A percentile compares a stretch with the other conserved stretches of the same genome.
These are phyloP conservation scores for Nothophaeocryptopus gaeumannii DNA, from an alignment of 2,329 filamentous ascomycete genomes.

Conservation along the genomic window DNA sequence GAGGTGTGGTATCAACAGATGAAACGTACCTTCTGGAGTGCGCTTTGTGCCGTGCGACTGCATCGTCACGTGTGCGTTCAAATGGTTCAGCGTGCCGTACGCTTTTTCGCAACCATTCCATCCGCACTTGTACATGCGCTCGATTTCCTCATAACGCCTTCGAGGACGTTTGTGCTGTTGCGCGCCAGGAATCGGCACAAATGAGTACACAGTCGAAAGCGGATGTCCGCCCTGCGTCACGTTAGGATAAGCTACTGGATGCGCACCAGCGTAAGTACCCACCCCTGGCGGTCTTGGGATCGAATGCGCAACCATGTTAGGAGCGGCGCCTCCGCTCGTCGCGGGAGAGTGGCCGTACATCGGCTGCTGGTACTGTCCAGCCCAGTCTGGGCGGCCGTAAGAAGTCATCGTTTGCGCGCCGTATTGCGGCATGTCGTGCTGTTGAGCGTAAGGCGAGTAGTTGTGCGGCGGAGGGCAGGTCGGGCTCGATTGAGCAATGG, in stretches of 20 bases:
- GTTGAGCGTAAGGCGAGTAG: constrained; percentile 83
- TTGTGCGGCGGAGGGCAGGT: constrained; percentile 77
- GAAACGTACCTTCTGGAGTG: constrained; percentile 84
- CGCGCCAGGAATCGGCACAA: constrained; percentile 93
- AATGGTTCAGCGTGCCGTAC: constrained; percentile 92
- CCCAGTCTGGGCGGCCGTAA: constrained; percentile 72
- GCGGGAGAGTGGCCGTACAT: constrained; percentile 53
- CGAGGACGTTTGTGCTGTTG: constrained; percentile 96
- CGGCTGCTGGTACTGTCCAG: constrained; percentile 54
- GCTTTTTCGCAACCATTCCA: constrained; percentile 99
- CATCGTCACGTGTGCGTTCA: constrained; percentile 99
- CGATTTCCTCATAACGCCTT: constrained; percentile 94
- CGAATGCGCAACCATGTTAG: constrained; percentile 57
- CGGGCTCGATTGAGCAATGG: constrained; percentile 88
- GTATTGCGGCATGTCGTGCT: constrained; percentile 84
- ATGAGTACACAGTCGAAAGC: constrained; percentile 85
- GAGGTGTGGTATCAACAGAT: constrained; percentile 6
- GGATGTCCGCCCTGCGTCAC: constrained; percentile 49
- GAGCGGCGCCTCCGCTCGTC: constrained; percentile 55
- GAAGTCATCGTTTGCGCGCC: constrained; percentile 61
- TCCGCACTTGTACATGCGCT: constrained; percentile 99
- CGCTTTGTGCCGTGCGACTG: constrained; percentile 93
- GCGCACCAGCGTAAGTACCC: constrained; percentile 40
- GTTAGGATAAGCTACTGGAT: constrained; percentile 31
- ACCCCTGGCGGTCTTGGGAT: constrained; percentile 61